Conservation (phyloP, 768 basidiomycete species). For the Gymnopilus dilepis region DNA sequence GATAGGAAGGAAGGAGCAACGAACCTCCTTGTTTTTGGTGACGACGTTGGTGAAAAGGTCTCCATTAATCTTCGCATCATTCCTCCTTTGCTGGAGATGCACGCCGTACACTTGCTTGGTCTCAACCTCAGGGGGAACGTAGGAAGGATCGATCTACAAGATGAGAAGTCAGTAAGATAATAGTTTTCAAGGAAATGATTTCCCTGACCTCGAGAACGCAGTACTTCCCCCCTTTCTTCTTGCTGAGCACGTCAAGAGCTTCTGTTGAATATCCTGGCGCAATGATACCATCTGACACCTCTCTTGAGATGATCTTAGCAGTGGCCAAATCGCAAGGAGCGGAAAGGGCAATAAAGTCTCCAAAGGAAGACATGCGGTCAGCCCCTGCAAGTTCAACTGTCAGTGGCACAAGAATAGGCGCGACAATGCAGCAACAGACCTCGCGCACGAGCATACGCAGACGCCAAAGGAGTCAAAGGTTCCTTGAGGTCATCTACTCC, state of each 20-base stretch:
- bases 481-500: constrained; percentile 96
- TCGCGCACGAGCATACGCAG: constrained; percentile 94
- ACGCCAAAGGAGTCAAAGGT: constrained; percentile 84
- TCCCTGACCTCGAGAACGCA: constrained; percentile 88
- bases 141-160: constrained; percentile 84
- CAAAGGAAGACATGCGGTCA: constrained; percentile 99
- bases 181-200: neutral
- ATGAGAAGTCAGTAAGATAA: too few species aligned
- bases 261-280: constrained; percentile 91
- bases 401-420: neutral
- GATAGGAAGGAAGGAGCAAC: constrained; percentile 28
- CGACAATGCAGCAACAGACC: constrained; percentile 48
- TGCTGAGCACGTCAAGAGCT: constrained; percentile 87
- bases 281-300: constrained; percentile 98
- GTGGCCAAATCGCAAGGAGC: constrained; percentile 92
- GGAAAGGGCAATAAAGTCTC: constrained; percentile 97
- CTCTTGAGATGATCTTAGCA: constrained; percentile 96
- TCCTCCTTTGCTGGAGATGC: constrained; percentile 86
- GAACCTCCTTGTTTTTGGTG: constrained; percentile 82
- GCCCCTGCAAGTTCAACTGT: constrained; percentile 60
- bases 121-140: constrained; percentile 80
- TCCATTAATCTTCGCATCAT: constrained; percentile 85
- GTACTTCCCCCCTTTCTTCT: constrained; percentile 99
- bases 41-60: constrained; percentile 88
- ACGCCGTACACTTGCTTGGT: constrained; percentile 97